Conservation (phyloP, 441 rosid genomes). For the Arabidopsis lyrata region DNA sequence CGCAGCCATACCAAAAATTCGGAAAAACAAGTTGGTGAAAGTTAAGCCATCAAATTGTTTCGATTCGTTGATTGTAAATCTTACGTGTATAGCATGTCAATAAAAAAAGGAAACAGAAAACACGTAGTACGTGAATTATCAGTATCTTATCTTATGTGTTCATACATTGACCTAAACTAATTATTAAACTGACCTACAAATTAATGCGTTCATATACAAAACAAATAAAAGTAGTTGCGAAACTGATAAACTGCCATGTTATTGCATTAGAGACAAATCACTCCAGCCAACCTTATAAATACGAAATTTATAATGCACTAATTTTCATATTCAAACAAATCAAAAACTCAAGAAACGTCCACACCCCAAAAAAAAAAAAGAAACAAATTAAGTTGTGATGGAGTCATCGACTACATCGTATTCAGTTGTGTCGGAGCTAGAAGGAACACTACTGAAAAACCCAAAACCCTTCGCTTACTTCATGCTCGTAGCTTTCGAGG, state of each 20-base stretch:
- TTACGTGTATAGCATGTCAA: background rate
- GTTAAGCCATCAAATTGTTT: slow-evolving; percentile 67
- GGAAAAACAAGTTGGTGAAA: slow-evolving; percentile 50
- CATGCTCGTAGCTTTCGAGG: slow-evolving; percentile 88
- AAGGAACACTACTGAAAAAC: slow-evolving; percentile 73
- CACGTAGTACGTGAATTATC: slow-evolving; percentile 45
- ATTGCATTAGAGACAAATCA: slow-evolving; percentile 50
- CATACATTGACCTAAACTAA: no score
- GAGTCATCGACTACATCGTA: slow-evolving; percentile 42
- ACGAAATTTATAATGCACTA: slow-evolving; percentile 29
- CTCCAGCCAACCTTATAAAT: slow-evolving; percentile 50
- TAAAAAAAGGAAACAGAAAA: background rate
- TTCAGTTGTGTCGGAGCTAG: slow-evolving; percentile 74
- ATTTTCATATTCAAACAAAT: slow-evolving; percentile 33
- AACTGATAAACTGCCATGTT: slow-evolving; percentile 67
- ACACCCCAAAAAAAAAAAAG: background rate
- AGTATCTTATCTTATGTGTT: slow-evolving; percentile 19
- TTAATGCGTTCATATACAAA: slow-evolving; percentile 18
- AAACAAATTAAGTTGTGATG: background rate
- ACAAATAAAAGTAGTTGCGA: slow-evolving; percentile 53
- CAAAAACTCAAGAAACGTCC: slow-evolving; percentile 3
- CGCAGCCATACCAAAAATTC: slow-evolving; percentile 33
- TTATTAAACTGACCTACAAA: background rate
- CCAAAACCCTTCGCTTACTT: slow-evolving; percentile 73
- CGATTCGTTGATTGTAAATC: slow-evolving; percentile 3